Conservation (phyloP, 768 basidiomycete genomes). For the Porphyrellus cyaneotinctus region DNA sequence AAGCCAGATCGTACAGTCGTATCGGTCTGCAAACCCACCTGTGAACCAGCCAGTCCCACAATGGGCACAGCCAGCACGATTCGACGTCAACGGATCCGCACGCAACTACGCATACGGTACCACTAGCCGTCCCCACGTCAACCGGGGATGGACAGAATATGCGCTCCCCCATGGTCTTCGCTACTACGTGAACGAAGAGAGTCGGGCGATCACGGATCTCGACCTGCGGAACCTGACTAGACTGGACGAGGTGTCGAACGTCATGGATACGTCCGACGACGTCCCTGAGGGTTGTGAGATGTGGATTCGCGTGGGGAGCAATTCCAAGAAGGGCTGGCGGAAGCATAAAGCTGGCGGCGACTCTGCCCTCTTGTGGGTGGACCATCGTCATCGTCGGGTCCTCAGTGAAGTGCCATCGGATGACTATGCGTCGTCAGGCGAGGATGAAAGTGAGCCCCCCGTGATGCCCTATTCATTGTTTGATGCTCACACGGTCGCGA, state of each 20-base stretch:
- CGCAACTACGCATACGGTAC: slow-evolving; percentile 28
- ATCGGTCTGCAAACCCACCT: slow-evolving; percentile 15
- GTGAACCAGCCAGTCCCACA: slow-evolving; percentile 29
- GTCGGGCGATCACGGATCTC: slow-evolving; percentile 65
- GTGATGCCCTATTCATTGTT: neutral
- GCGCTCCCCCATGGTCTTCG: slow-evolving; percentile 66
- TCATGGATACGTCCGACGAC: slow-evolving; percentile 26
- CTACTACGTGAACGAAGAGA: slow-evolving; percentile 66
- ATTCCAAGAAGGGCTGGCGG: slow-evolving; percentile 27
- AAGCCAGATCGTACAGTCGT: slow-evolving; percentile 23
- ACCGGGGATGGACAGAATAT: slow-evolving; percentile 71
- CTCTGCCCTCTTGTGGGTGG: slow-evolving; percentile 55
- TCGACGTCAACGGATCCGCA: slow-evolving; percentile 30
- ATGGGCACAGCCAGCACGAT: slow-evolving; percentile 23
- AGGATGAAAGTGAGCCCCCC: slow-evolving; percentile 40
- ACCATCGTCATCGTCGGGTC: slow-evolving; percentile 57
- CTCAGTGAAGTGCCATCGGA: slow-evolving; percentile 42
- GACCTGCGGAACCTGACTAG: slow-evolving; percentile 53
- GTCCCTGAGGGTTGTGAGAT: slow-evolving; percentile 50
- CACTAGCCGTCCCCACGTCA: slow-evolving; percentile 18
- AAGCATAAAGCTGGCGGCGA: slow-evolving; percentile 30
- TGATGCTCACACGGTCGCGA: neutral
- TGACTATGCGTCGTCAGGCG: slow-evolving; percentile 21
- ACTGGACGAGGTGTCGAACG: slow-evolving; percentile 41
- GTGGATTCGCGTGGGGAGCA: slow-evolving; percentile 52